Evolutionary conservation across 768 basidiomycete genomes (phyloP), one percentile per base, ranked within the genome.

Genomic region (Leccinum incarnatum): DNA sequence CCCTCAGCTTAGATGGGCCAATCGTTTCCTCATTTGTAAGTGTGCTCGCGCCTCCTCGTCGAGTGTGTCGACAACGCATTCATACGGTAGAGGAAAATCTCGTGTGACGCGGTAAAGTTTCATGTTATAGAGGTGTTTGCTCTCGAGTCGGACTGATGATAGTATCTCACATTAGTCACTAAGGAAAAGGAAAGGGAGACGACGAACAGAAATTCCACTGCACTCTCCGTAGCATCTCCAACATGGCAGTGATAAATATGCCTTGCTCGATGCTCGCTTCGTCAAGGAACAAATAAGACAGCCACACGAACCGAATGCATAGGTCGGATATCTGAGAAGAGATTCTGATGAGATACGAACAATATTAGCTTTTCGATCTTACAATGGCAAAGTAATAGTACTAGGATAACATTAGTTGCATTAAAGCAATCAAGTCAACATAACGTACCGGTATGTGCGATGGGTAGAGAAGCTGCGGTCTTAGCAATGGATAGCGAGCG

Each of bases 71-170:
- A 87, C 75, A 2, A 76, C 69, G 71, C 95, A 23, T 10, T 32
- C 30, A 51, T 51, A 96, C 2, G 93, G 93, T 34, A 97, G 74
- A 0, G 92, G 89, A 14, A 93, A 85, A 66, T 97, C 93, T 25
- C 88, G 80, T 2, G 89, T 93, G 46, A 91, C 85, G 23, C 94
- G 91, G 71, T 93, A 94, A 65, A 93, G 91, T 79, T 93, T 92
- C 72, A 91, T 84, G 71, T 97, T 97, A 78, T 91, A 91, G 27
- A 95, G 75, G 63, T 97, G 95, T 74, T 97, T 95, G 74, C 91
- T 94, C 72, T 95, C 91, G 45, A 93, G 74, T 63, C 91, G 90
- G 72, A 83, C 88, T 91, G 63, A 17, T 91, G 63, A 17, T 32
- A 49, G 5, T 7, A 34, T 4, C 40, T 34, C 34, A 34, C 12